Evolutionary conservation across 176 grass and related monocot species (phyloP), one percentile per base, ranked within the genome.

Genomic region (Raddia guianensis): DNA sequence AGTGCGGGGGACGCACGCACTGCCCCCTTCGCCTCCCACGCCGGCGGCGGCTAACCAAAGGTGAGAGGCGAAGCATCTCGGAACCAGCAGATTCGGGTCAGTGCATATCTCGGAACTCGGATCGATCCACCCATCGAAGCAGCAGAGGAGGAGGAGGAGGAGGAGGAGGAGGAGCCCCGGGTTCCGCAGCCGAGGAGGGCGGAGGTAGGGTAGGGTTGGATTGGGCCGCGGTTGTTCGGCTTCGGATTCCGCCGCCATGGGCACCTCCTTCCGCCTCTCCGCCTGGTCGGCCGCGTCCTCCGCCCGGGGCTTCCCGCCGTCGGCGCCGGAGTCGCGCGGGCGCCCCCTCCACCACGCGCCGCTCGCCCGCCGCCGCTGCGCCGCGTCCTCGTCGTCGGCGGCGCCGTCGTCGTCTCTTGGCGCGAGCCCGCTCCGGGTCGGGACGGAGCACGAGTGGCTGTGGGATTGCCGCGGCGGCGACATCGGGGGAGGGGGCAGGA

Each of bases 401-500:
- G 7, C 63, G 6, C 5, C 85, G 27, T 18, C 85, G 64, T 8
- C 76, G 7, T 84, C 87, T 0, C 81, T 78, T 1, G 74, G 40
- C 49, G 59, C 76, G 58, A 2, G 80, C 78, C 67, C 47, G 56
- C 81, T 85, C 64, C 48, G 65, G 71, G 49, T 70, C 5, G 72
- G 73, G 48, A 43, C 33, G 83, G 82, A 74, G 67, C 61, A 60
- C 13, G 82, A 55, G 52, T 77, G 73, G 79, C 66, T 83, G 64
- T 84, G 89, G 89, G 79, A 84, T 47, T 87, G 89, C 84, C 80
- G 85, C 60, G 83, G 82, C 66, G 69, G 43, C 53, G 62, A 43
- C 55, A 27, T 81, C 71, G 84, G 81, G 1, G 73, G 82, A 10
- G 80, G 58, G 20, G 63, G 73, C 0, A 15, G 65, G 82, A 84